Base-by-base conservation (phyloP, 2,329 filamentous ascomycete genomes). In the Davidsoniella australis region DNA sequence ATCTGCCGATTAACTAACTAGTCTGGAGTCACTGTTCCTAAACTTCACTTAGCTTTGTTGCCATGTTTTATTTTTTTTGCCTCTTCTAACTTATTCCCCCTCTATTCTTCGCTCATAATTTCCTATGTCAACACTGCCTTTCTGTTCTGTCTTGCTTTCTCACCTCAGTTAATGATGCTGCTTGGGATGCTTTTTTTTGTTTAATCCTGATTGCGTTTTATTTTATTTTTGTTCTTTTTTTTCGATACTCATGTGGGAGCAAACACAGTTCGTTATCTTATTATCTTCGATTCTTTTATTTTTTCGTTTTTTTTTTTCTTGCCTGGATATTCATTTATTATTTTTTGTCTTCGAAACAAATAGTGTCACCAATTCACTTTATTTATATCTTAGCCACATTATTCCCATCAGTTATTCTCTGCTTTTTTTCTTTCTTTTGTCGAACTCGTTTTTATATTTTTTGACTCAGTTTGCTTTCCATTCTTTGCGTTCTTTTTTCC, bases 91-190 rank as follows among this genome's bases (percentile, higher is more conserved):
- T 20, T 12, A 18, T 20, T 36, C 16, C 14, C 18, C 43, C 7
- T 18, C 43, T 5, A 20, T 37, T 16, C 39, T 2, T 38, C 37
- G 26, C 24, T 26, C 24, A 20, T 45, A 36, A 2, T 17, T 20
- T 36, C 16, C 46, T 10, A 47, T 33, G 29, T 33, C 29, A 33
- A 33, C 29, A 33, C 29, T 33, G 29, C 29, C 29, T 33, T 33
- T 33, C 16, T 17, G 45, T 18, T 8, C 16, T 46, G 36, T 42
- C 50, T 48, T 56, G 53, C 44, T 40, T 49, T 55, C 50, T 57
- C 29, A 9, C 29, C 29, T 12, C 29, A 33, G 29, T 12, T 10
- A 12, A 33, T 33, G 29, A 33, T 12, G 29, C 29, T 33, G 29
- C 29, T 33, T 33, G 29, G 8, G 8, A 33, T 39, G 7, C n/a